Conservation (phyloP, 208 protist species). For the Crithidia thermophila region DNA sequence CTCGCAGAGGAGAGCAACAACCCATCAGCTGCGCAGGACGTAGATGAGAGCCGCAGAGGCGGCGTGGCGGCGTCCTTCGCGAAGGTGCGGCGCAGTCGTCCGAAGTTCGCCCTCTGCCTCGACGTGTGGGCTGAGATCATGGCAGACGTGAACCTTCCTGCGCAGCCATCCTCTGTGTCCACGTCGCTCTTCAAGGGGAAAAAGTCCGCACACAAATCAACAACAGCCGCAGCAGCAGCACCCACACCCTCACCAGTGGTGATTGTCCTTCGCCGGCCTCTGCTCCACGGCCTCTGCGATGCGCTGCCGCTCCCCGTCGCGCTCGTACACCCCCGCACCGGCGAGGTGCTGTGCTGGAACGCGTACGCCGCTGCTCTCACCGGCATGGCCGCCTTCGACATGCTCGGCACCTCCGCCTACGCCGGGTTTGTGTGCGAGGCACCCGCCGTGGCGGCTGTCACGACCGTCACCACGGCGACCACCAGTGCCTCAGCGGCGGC, state of each 20-base stretch:
- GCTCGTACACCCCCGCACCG: constrained; percentile 62
- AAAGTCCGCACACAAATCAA: neutral
- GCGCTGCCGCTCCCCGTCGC: constrained; percentile 57
- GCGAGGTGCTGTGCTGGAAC: constrained; percentile 69
- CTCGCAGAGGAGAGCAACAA: neutral
- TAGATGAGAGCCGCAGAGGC: neutral
- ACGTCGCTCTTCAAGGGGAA: constrained; percentile 1
- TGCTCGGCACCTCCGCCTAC: constrained; percentile 53
- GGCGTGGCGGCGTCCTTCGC: neutral
- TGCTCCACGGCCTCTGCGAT: constrained; percentile 65
- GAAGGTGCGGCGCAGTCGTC: neutral
- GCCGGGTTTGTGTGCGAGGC: constrained; percentile 27
- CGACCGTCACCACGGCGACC: constrained; percentile 1
- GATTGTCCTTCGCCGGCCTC: constrained; percentile 56
- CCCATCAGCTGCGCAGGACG: neutral
- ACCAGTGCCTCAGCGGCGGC: constrained; percentile 7
- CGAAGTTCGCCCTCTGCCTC: constrained; percentile 40
- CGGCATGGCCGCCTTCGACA: constrained; percentile 37
- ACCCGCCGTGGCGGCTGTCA: neutral
- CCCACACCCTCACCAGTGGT: constrained; percentile 7
- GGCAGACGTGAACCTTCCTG: neutral
- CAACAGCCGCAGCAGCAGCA: neutral
- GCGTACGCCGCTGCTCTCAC: constrained; percentile 43
- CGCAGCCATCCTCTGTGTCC: neutral
- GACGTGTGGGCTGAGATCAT: constrained; percentile 52